Percentiles rank a stretch among this genome's conserved stretches.
Conservation (phyloP, 495 filamentous ascomycete genomes). For the Podospora australis region DNA sequence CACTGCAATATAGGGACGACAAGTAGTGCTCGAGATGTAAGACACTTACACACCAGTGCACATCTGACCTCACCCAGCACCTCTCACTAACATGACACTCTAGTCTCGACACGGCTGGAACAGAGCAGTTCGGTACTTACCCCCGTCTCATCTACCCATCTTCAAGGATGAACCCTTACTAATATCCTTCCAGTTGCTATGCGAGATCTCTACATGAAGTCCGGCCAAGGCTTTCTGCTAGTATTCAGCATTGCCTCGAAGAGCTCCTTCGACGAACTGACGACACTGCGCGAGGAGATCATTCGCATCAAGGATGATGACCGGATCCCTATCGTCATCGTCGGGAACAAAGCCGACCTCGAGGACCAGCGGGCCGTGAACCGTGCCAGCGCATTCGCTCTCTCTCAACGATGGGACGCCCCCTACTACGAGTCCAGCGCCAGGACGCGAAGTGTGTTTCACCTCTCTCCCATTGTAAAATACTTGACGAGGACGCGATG, state of each 20-base stretch:
- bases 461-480: background rate
- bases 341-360: constrained; percentile 95
- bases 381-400: constrained; percentile 72
- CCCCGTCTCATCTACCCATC: constrained; percentile 5
- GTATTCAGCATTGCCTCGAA: constrained; percentile 94
- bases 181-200: constrained; percentile 38
- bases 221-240: constrained; percentile 91
- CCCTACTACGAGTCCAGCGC: constrained; percentile 96
- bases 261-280: constrained; percentile 78
- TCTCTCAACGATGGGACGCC: constrained; percentile 83
- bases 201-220: constrained; percentile 95
- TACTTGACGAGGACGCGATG: background rate
- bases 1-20: constrained; percentile 60
- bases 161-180: background rate
- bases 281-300: constrained; percentile 89
- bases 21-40: constrained; percentile 96
- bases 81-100: constrained; percentile 18
- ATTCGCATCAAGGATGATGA: constrained; percentile 95
- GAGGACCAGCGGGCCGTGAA: constrained; percentile 86
- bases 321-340: constrained; percentile 86
- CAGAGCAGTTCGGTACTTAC: constrained; percentile 92
- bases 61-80: background rate
- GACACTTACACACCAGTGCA: background rate
- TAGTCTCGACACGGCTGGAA: constrained; percentile 93
- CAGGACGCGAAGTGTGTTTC: constrained; percentile 53